Base-by-base conservation (phyloP, 306 rosid species). In the Vigna trinervia region DNA sequence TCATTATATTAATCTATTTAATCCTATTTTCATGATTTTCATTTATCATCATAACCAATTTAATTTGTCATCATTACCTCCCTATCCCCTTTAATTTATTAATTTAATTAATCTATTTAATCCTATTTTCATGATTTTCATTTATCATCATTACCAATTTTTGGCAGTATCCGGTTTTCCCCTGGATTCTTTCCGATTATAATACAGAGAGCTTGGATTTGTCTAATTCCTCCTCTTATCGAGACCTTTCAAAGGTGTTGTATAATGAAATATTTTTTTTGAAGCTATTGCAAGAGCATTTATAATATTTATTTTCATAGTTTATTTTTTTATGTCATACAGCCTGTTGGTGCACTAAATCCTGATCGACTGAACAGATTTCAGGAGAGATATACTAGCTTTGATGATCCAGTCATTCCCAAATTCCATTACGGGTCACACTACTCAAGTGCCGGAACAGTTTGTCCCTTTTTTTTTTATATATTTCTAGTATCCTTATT, bases 361-460 rank as follows among this genome's bases (percentile, higher is more conserved):
- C 71, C 94, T 61, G 92, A 91, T 69, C 97, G 99, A 57, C 84
- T 92, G 69, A 81, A 85, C 71, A 90, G 91, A 77, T 89, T 92
- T 85, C 96, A 92, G 87, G 97, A 95, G 92, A 87, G 99, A 86
- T 95, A 92, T 80, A 76, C 89, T 64, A 92, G 93, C 85, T 95
- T 95, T 76, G 99, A 95, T 85, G 99, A 95, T 89, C 99, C 99
- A 11, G 78, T 92, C 84, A 95, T 92, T 74, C 97, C 99, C 78
- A 95, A 92, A 83, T 95, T 95, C 74, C 99, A 92, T 87, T 95
- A 92, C 47, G 97, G 99, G 80, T 95, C 99, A 70, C 97, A 95
- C 87, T 95, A 91, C 86, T 95, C 99, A 5, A 95, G 97, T 87
- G 99, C 99, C 36, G 99, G 97, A 88, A 92, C 99, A 67, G 99